Base-by-base conservation (phyloP, 176 grass and related monocot genomes). In the Juncus effusus region DNA sequence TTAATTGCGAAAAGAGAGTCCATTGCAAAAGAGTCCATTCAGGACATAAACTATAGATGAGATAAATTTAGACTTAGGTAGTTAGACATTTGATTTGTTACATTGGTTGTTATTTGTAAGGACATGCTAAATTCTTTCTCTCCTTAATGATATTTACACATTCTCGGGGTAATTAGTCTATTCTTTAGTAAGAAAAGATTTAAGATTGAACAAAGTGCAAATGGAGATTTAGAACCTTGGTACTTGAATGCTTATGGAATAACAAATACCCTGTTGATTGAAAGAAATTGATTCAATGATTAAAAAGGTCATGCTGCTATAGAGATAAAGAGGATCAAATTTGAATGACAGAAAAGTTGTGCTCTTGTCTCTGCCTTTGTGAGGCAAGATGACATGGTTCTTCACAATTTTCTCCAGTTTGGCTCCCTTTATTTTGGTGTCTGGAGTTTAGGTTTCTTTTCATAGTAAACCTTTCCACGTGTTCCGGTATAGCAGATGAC, bases 11-110 rank as follows among this genome's bases (percentile, higher is more conserved):
- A 28, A 28, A 28, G 19, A 28, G 19, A 28, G 19, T 28, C 19
- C 19, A 28, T 28, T 28, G 19, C 19, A 42, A 35, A 16, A 59
- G 36, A 16, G 61, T 39, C 19, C 16, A 59, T 72, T 16, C 53
- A 39, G 39, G 40, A 51, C 28, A 47, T 15, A 28, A 45, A 59
- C 14, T 42, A 10, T 51, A 72, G 50, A 72, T 59, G 55, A 72
- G 53, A 44, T 8, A 28, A 60, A 38, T 72, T 42, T 41, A 42
- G 38, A 72, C 54, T 57, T 72, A 72, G 69, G 54, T 58, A 72
- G 13, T 60, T 47, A 58, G 55, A 72, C 69, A 72, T 72, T 47
- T 72, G 40, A 72, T 72, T 72, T 72, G 11, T 72, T 72, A 16
- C 42, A 72, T 72, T 72, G 40, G 55, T 72, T 7, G 38, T 53